Evolutionary conservation across 768 basidiomycete genomes (phyloP).

Genomic region (Pisolithus tinctorius): DNA sequence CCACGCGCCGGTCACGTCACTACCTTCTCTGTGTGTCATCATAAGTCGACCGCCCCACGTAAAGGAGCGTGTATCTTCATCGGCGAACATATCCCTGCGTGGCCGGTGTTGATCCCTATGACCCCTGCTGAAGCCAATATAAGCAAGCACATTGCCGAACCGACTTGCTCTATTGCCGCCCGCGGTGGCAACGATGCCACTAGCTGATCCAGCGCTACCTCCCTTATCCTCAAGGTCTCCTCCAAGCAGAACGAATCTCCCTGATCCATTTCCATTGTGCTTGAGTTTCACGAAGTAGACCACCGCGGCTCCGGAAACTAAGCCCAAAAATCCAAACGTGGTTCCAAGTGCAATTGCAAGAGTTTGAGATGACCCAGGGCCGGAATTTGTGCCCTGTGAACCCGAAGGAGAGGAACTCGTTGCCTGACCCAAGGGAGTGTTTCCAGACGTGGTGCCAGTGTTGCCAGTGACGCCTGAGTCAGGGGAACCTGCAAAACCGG

Average conservation of each 20-base stretch:
- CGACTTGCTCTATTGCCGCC: background rate
- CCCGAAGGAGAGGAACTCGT: conserved; percentile 9
- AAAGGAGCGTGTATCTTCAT: conserved; percentile 62
- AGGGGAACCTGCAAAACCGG: conserved; percentile 10
- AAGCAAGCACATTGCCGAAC: conserved; percentile 15
- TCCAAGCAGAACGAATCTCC: conserved; percentile 15
- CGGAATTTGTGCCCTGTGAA: conserved; percentile 8
- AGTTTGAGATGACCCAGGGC: conserved; percentile 19
- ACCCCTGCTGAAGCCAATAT: conserved; percentile 17
- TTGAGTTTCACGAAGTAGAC: conserved; percentile 41
- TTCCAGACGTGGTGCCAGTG: conserved; percentile 5
- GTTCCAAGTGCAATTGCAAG: conserved; percentile 57
- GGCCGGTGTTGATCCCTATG: conserved; percentile 9
- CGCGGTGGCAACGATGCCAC: conserved; percentile 4
- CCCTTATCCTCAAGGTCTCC: conserved; percentile 13
- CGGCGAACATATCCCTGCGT: conserved; percentile 69
- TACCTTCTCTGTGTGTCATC: conserved; percentile 30
- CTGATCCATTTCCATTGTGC: conserved; percentile 1
- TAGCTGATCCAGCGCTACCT: conserved; percentile 3
- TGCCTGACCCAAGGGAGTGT: conserved; percentile 5
- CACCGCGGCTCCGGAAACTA: conserved; percentile 37
- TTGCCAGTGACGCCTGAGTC: conserved; percentile 1
- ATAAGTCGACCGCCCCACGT: conserved; percentile 12
- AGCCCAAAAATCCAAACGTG: conserved; percentile 52
- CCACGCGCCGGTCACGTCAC: conserved; percentile 42